Percentiles rank a stretch among this genome's conserved stretches.
Evolutionary conservation across 2,329 filamentous ascomycete species (phyloP).

Genomic region (Tolypocladium amazonense): DNA sequence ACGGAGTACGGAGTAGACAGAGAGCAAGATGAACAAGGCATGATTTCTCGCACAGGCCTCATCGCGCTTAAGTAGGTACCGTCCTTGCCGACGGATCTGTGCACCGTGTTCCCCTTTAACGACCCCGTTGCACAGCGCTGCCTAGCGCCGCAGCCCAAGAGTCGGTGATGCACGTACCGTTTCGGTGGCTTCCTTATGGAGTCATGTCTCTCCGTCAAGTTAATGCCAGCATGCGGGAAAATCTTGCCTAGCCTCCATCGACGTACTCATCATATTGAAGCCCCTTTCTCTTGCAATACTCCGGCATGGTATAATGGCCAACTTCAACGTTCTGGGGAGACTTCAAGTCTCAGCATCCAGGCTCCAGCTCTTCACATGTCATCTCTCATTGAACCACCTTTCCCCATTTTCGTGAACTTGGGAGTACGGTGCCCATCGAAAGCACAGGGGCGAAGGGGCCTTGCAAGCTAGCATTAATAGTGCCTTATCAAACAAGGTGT

Average conservation of each 20-base stretch:
- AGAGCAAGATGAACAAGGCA: not conserved
- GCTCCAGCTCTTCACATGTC: too few species aligned
- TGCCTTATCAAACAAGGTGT: not conserved
- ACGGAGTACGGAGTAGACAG: too few species aligned
- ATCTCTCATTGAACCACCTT: too few species aligned
- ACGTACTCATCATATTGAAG: too few species aligned
- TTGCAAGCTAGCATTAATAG: not conserved
- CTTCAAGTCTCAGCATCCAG: too few species aligned
- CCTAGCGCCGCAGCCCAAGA: not conserved
- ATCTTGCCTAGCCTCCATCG: not conserved
- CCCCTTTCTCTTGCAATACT: too few species aligned
- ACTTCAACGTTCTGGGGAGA: too few species aligned
- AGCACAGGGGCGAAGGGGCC: not conserved
- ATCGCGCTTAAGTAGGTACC: not conserved
- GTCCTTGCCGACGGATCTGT: not conserved
- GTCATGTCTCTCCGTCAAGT: not conserved
- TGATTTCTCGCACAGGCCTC: not conserved
- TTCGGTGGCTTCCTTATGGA: not conserved
- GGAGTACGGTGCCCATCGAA: not conserved
- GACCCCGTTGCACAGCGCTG: not conserved
- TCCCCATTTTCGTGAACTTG: too few species aligned
- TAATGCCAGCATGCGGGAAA: not conserved
- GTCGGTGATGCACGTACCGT: not conserved
- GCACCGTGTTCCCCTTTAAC: not conserved
- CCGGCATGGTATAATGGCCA: too few species aligned